Percentiles rank a stretch among this genome's conserved stretches.
Conservation (phyloP, 2,329 filamentous ascomycete species). For the Macrophomina pseudophaseolina region DNA sequence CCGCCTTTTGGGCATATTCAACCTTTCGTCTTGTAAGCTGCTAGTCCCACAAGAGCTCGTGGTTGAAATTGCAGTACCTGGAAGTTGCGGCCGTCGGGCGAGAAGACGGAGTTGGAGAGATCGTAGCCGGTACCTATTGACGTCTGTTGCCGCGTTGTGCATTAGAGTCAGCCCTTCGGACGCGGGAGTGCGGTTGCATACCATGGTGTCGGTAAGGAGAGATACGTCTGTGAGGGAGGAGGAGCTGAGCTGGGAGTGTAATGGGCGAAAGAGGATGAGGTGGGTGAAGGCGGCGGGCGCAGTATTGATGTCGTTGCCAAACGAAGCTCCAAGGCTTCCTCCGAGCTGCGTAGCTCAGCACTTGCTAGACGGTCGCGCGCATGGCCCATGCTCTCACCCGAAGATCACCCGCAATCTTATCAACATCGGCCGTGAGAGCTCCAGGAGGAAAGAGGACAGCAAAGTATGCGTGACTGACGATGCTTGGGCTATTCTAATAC, state of each 20-base stretch:
- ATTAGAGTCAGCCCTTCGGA: conserved; percentile 1
- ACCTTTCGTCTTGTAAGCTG: conserved; percentile 52
- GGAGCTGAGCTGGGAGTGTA: neutral
- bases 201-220: conserved; percentile 7
- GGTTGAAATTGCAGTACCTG: conserved; percentile 65
- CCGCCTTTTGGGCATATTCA: conserved; percentile 98
- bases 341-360: conserved; percentile 21
- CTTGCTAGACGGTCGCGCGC: no score
- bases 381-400: neutral
- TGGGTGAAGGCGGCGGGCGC: conserved; percentile 15
- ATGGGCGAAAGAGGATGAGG: conserved; percentile 21
- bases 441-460: neutral
- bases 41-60: neutral
- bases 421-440: neutral
- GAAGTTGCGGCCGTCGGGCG: conserved; percentile 97
- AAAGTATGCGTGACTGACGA: neutral
- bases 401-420: conserved; percentile 22
- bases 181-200: neutral
- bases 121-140: conserved; percentile 99
- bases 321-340: conserved; percentile 26
- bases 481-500: no score
- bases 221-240: neutral
- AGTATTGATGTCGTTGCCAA: conserved; percentile 24
- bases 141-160: conserved; percentile 64
- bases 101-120: conserved; percentile 99